Evolutionary conservation across 2,329 filamentous ascomycete genomes (phyloP), one percentile per base, ranked within the genome.

Genomic region (Cladosporium phlei): DNA sequence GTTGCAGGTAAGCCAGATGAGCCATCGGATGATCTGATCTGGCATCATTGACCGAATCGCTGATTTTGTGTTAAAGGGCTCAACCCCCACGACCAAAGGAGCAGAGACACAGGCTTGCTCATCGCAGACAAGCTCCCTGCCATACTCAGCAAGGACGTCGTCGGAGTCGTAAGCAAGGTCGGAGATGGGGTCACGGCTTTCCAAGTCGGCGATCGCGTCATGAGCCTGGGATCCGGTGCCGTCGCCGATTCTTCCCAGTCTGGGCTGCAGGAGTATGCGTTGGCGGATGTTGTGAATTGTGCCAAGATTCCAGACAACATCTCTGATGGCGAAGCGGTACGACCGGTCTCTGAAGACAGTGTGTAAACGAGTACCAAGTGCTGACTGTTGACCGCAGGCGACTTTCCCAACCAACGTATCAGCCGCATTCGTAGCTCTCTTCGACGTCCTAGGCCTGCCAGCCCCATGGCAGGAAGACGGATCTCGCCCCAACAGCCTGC

Each of bases 241-340:
- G 40, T 33, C 20, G n/a, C 21, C 5, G 40, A 44, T 19, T 44
- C 40, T 12, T 44, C 40, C 8, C 40, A 44, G 14, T 44, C 40
- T 12, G 40, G 40, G 2, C 17, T 44, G 8, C 40, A 44, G 20
- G 28, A 44, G 14, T 44, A 35, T 24, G 29, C 40, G 4, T n/a
- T 44, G 12, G 40, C 40, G 24, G 40, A 44, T 34, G 30, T 12
- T 16, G 29, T 25, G 19, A 32, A 44, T 20, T 44, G 40, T 25
- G 21, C 40, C 4, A 44, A 35, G 10, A 34, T 44, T 2, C 40
- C 40, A 7, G n/a, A 16, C 19, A 44, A 44, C 20, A 24, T 44
- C 11, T 35, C 40, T 8, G 40, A 44, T 3, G 40, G 34, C 11
- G 40, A 44, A 16, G 40, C 40, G 29, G 29, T 38, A 22, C 1